Evolutionary conservation across 805 yeast species (phyloP), one percentile per base, ranked within the genome.

Genomic region (Myxozyma monticola): DNA sequence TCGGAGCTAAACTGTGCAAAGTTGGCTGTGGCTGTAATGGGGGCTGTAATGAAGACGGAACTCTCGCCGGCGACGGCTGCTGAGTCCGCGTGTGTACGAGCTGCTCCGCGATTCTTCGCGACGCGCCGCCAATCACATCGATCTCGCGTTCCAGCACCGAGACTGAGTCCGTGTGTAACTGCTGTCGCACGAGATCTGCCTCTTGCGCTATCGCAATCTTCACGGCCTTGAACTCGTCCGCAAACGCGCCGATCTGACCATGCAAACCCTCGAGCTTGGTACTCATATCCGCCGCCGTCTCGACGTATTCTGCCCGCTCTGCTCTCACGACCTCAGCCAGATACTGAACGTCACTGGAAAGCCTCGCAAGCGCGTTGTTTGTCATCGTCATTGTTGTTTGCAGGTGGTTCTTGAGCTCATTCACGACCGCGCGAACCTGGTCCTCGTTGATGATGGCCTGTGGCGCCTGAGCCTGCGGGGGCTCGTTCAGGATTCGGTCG

Each of bases 91-190:
- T 14, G 20, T 21, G 43, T 4, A 31, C 21, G 15, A 42, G 30
- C 25, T 36, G 42, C 17, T 33, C 39, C 10, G 9, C 15, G 15
- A 42, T 45, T 3, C 56, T 26, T 10, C 40, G 35, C 18, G 50
- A 34, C 5, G 53, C 47, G 24, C 46, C 35, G 22, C 17, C 28
- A 28, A 52, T 41, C n/a, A 48, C 31, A 6, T 52, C 56, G 33
- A 52, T 36, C 31, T 52, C 56, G 29, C 53, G 52, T 20, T 40
- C 43, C n/a, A 52, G 26, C n/a, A 48, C 56, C 2, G 45, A 46
- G 29, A 43, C 29, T 10, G 49, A 18, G 31, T 34, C 31, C 18
- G 38, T 36, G 15, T 41, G 38, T n/a, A 37, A 29, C 18, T 34
- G 34, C 29, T 48, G 51, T 21, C 38, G 38, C 3, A 48, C 36